Evolutionary conservation across 2,329 filamentous ascomycete genomes (phyloP).

Genomic region (Curvularia verruculosa): DNA sequence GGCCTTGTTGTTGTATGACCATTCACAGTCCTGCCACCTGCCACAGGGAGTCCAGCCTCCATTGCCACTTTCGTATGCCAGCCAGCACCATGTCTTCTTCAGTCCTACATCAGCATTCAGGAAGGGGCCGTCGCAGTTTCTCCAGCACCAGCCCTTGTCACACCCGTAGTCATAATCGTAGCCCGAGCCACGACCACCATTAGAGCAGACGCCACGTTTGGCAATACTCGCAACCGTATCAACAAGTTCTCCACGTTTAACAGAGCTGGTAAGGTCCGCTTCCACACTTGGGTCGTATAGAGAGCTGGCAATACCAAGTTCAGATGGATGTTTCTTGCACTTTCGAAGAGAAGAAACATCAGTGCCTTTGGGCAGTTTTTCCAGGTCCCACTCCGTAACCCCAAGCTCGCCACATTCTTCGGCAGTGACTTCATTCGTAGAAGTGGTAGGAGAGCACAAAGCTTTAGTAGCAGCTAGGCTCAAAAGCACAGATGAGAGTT

Average conservation of each 20-base stretch:
- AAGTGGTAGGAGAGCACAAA: not conserved
- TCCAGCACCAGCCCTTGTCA: not conserved
- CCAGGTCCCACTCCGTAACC: not conserved
- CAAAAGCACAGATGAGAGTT: not conserved
- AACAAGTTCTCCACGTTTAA: not conserved
- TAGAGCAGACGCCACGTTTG: not conserved
- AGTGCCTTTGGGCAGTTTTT: not conserved
- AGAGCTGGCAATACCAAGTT: not conserved
- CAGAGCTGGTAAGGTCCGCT: not conserved
- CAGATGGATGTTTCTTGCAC: not conserved
- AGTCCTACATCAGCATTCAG: not conserved
- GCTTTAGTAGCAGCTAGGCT: not conserved
- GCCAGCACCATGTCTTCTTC: not conserved
- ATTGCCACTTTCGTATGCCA: not conserved
- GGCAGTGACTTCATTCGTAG: not conserved
- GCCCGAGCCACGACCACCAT: not conserved
- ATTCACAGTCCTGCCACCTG: constrained; percentile 2
- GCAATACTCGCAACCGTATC: not conserved
- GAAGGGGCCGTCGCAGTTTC: not conserved
- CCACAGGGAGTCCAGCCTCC: constrained; percentile 3
- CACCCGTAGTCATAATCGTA: not conserved
- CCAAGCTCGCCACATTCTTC: not conserved
- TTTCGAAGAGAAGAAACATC: not conserved
- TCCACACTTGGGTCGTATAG: not conserved
- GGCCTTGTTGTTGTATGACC: not conserved